A percentile compares a stretch with the other conserved stretches of the same genome.
Conservation (phyloP, 148 eudicot species). For the Vaccinium darrowii region DNA sequence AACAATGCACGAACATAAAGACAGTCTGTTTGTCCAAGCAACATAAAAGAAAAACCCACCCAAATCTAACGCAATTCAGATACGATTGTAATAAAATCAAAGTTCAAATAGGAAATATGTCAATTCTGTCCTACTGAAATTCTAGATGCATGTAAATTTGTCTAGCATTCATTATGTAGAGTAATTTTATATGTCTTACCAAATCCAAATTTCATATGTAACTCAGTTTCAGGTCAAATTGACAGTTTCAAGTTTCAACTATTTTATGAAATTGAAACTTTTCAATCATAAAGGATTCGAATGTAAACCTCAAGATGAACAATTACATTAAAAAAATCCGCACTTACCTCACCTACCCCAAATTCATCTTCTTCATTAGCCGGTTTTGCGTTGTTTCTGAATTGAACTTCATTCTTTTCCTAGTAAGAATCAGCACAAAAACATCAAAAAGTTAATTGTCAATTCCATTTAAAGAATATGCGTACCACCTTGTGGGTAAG, state of each 20-base stretch:
- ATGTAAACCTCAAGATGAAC: background rate
- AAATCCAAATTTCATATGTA: background rate
- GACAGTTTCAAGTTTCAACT: background rate
- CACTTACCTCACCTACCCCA: background rate
- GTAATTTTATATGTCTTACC: background rate
- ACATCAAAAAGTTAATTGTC: background rate
- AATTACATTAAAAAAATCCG: background rate
- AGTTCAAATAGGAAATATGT: background rate
- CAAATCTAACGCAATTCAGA: background rate
- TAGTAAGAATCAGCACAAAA: background rate
- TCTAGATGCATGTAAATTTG: background rate
- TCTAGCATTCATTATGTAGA: background rate
- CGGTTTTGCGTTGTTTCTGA: background rate
- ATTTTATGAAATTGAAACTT: background rate
- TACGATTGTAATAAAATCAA: constrained; percentile 3
- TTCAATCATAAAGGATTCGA: background rate
- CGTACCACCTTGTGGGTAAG: background rate
- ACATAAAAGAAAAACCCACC: background rate
- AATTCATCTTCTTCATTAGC: background rate
- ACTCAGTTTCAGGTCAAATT: background rate
- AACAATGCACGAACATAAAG: background rate
- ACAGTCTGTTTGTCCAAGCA: background rate
- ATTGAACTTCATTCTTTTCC: background rate
- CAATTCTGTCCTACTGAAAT: background rate
- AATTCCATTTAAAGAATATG: background rate